These are phyloP conservation scores for Alternaria novae-zelandiae DNA, from an alignment of 2,329 filamentous ascomycete species.

Conservation along the genomic window DNA sequence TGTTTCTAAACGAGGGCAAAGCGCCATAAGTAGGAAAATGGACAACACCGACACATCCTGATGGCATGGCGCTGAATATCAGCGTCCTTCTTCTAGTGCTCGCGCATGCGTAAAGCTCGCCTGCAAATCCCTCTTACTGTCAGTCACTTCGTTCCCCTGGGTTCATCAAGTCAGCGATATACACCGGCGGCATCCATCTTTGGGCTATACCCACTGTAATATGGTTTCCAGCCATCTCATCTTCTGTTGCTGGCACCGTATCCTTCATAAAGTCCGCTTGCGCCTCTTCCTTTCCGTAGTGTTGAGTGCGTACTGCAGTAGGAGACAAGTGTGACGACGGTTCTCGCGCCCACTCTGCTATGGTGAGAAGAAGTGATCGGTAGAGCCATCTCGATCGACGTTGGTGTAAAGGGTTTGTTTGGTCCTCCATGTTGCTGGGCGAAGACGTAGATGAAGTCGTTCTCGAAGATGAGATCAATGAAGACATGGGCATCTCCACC, in stretches of 20 bases:
- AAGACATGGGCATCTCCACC: not conserved
- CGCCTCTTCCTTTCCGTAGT: not conserved
- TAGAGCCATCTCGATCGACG: not conserved
- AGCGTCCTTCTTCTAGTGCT: slow-evolving; percentile 23
- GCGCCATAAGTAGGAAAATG: not conserved
- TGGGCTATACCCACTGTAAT: not conserved
- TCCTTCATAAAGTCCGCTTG: not conserved
- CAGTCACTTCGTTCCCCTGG: not conserved
- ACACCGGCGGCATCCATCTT: not conserved
- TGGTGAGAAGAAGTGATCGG: not conserved
- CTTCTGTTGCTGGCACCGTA: not conserved
- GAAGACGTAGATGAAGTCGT: not conserved
- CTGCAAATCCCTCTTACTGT: not conserved
- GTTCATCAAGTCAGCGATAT: not conserved
- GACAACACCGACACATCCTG: not conserved
- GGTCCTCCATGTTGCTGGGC: not conserved
- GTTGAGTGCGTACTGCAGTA: not conserved
- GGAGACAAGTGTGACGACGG: not conserved
- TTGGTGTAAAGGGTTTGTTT: not conserved
- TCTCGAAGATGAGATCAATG: not conserved
- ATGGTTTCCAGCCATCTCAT: not conserved
- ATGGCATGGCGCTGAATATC: not conserved
- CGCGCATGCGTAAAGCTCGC: slow-evolving; percentile 14
- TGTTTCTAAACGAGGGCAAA: not conserved
- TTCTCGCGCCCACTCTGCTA: not conserved